Base-by-base conservation (phyloP, 441 rosid genomes). In the Kokia cookei region DNA sequence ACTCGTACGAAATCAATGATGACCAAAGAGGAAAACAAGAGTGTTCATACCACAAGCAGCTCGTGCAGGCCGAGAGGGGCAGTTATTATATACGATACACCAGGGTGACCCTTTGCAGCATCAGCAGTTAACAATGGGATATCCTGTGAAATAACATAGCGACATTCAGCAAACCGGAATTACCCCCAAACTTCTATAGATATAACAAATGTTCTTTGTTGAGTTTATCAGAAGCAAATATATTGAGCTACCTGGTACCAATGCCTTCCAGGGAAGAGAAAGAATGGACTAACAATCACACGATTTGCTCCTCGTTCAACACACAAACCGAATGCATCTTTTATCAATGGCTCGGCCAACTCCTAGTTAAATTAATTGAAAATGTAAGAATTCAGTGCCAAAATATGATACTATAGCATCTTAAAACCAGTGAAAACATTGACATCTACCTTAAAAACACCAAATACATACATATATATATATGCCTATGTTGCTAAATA, bases 51-150 rank as follows among this genome's bases (percentile, higher is more conserved):
- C 86, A 93, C 88, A 63, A 95, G 96, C 78, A 88, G 88, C 71
- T 87, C 84, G 6, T 95, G 98, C 79, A 89, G 82, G 63, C 98
- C 99, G 45, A 95, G 98, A 43, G 99, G 98, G 66, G 99, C 95
- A 66, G 99, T 89, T 73, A 95, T 73, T 32, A 95, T 76, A 75
- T 90, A 93, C 13, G 91, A 77, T 59, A 90, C 68, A 50, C 85
- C 89, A 22, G 93, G 88, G 73, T 87, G 91, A 65, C 89, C 91
- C 82, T 85, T 88, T 71, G 98, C 99, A 80, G 99, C 98, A 85
- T 93, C 97, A 83, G 93, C 95, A 43, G 93, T 86, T 75, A 95
- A 79, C 40, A 87, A 83, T 63, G 98, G 98, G 78, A 93, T 91
- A 73, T 95, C 98, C 98, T 94, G 70, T 29, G 59, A 73, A 78